phyloP scores from a whole-genome alignment of 139 green algal species.

The Coelastrella sp. region DNA sequence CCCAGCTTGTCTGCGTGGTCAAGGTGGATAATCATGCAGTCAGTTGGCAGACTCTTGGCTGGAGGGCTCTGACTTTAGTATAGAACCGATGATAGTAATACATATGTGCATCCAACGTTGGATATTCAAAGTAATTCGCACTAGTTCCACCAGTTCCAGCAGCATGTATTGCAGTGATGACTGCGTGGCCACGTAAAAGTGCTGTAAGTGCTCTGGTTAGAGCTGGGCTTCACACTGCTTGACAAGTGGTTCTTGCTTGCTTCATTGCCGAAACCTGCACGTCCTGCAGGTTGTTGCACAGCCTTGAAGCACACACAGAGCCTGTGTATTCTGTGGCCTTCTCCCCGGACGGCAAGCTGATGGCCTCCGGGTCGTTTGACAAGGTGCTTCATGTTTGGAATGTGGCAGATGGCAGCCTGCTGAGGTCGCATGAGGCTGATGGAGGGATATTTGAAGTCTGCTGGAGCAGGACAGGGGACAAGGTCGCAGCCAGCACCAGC shows the following conservation, averaged over 20 bases:
- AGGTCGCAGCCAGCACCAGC: conserved; percentile 76
- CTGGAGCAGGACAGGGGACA: conserved; percentile 76
- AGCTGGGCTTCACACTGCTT: neutral
- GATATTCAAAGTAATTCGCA: no score
- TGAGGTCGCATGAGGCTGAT: conserved; percentile 73
- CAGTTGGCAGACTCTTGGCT: neutral
- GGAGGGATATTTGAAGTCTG: conserved; percentile 90
- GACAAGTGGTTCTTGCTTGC: neutral
- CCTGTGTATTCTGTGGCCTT: conserved; percentile 90
- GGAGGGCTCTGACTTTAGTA: neutral
- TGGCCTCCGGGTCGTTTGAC: conserved; percentile 89
- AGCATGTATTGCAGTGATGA: no score
- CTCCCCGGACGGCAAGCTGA: conserved; percentile 78
- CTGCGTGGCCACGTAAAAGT: neutral
- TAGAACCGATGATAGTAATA: neutral
- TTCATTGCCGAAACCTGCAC: neutral
- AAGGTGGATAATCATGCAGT: neutral
- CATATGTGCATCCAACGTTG: no score
- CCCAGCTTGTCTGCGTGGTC: neutral
- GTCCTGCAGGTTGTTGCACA: conserved; percentile 52
- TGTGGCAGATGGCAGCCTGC: conserved; percentile 73
- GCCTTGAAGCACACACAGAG: conserved; percentile 75
- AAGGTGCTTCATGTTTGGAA: conserved; percentile 82
- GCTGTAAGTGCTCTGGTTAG: neutral
- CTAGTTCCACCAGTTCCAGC: no score